Conservation (phyloP, 2,329 filamentous ascomycete species). For the Talaromyces atroroseus region DNA sequence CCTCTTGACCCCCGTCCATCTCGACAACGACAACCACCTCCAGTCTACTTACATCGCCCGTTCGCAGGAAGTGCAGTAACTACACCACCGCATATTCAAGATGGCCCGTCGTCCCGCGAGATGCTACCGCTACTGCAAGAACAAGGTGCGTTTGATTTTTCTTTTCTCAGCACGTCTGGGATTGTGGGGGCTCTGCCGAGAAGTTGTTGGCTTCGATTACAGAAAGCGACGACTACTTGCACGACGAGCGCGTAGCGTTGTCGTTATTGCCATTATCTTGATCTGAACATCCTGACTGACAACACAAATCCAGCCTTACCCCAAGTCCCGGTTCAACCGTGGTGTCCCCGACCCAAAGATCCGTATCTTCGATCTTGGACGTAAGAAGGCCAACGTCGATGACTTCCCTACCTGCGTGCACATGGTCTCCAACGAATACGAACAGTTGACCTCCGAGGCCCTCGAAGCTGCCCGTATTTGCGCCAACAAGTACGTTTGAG, state of each 20-base stretch:
- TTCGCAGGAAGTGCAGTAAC: conserved; percentile 45
- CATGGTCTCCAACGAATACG: conserved; percentile 99
- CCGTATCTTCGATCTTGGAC: conserved; percentile 97
- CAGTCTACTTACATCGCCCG: conserved; percentile 18
- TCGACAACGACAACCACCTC: background rate
- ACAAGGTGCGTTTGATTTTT: conserved; percentile 70
- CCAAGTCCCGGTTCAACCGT: conserved; percentile 99
- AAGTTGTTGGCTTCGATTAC: background rate
- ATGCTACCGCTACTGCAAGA: conserved; percentile 99
- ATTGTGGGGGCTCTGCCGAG: conserved; percentile 23
- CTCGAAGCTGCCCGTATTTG: conserved; percentile 99
- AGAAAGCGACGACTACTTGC: conserved; percentile 9
- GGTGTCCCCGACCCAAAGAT: conserved; percentile 82
- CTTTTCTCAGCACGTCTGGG: too few species aligned
- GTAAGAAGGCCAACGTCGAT: conserved; percentile 97
- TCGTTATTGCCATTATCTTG: background rate
- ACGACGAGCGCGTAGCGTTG: too few species aligned
- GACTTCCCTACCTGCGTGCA: conserved; percentile 99
- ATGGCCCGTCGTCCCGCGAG: conserved; percentile 99
- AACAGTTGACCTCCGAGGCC: conserved; percentile 99
- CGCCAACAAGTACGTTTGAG: conserved; percentile 89
- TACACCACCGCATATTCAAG: conserved; percentile 57
- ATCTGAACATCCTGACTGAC: background rate
- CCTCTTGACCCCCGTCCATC: conserved; percentile 28
- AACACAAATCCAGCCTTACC: conserved; percentile 68